Conservation (phyloP, 768 basidiomycete genomes). For the Boletus pseudopeckii region DNA sequence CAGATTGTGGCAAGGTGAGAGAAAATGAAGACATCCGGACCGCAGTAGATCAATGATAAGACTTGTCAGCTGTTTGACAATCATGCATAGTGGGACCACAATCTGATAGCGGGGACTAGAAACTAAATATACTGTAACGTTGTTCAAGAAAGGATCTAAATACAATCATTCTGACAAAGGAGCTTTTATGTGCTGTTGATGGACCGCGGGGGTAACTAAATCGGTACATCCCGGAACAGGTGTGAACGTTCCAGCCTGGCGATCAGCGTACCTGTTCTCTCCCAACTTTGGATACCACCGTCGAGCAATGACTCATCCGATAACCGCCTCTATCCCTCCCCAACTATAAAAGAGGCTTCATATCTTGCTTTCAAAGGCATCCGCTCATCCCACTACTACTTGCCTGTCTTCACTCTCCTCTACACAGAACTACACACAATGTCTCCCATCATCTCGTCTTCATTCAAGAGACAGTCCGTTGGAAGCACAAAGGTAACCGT, state of each 20-base stretch:
- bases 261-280: no score
- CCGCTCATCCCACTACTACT: neutral
- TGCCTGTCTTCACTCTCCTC: neutral
- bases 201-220: no score
- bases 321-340: no score
- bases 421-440: conserved; percentile 4
- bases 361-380: neutral
- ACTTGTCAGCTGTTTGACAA: neutral
- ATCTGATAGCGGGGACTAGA: neutral
- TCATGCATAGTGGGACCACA: no score
- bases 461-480: conserved; percentile 23
- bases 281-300: no score
- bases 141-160: neutral
- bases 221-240: no score
- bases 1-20: neutral
- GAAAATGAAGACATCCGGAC: neutral
- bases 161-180: neutral
- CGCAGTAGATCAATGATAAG: neutral
- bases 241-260: no score
- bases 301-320: no score
- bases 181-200: neutral
- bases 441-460: conserved; percentile 10
- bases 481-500: conserved; percentile 16
- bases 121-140: neutral
- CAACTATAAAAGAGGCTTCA: neutral